Base-by-base conservation (phyloP, 306 rosid species). In the Macrotyloma uniflorum region DNA sequence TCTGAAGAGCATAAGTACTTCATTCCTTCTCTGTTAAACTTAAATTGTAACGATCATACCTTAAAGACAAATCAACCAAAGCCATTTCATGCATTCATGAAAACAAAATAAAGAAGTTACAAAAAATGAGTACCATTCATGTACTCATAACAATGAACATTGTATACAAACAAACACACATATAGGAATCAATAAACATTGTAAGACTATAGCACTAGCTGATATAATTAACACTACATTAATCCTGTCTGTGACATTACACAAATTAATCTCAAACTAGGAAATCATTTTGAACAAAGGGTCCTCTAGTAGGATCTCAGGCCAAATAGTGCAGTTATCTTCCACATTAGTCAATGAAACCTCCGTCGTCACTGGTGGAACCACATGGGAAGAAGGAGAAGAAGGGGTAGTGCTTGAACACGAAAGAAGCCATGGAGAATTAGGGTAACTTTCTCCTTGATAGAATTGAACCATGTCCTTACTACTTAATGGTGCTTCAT, bases 221-320 rank as follows among this genome's bases (percentile, higher is more conserved):
- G 22, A 53, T 55, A 70, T 47, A 33, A 6, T 33, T 33, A 13
- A 13, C 2, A 76, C 5, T 63, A 26, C 2, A 75, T 20, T 20
- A n/a, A n/a, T n/a, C 13, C 2, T 33, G 18, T 50, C 55, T 38
- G 43, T 9, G 13, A 40, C 42, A 45, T 63, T 45, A 65, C 72
- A 47, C 46, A 71, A 51, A 47, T 26, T 47, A 75, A 75, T 28
- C 40, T 24, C 4, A 74, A 61, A 55, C 73, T 85, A 84, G n/a
- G 82, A 32, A 70, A 86, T 81, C 70, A 83, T 84, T 67, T 66
- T 83, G 80, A 88, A 90, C 49, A 89, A 83, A 54, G 90, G 80
- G 67, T 93, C 93, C 13, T 93, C 91, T 13, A 89, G 79, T 63
- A 93, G 53, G 22, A 90, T 74, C 36, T 89, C 96, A 16, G 92